phyloP scores from a whole-genome alignment of 2,329 filamentous ascomycete genomes.

The Cercospora nicotianae region DNA sequence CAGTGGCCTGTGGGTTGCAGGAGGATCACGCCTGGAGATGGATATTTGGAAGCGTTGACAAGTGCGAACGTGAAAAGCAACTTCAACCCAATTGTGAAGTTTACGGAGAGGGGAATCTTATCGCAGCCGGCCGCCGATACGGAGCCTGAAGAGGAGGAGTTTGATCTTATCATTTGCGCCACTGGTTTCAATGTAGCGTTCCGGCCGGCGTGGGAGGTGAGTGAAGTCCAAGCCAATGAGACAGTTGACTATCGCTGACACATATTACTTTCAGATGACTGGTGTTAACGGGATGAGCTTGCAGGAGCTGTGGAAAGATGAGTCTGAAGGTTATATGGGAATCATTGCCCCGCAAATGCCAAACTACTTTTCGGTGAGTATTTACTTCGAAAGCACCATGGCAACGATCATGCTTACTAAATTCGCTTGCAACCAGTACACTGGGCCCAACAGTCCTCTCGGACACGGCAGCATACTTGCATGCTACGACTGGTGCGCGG shows the following conservation, averaged over 20 bases:
- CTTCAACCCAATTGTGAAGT: conserved; percentile 14
- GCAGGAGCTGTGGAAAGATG: conserved; percentile 26
- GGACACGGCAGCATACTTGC: conserved; percentile 16
- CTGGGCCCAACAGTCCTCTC: conserved; percentile 20
- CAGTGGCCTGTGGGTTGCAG: conserved; percentile 22
- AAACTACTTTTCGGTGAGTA: conserved; percentile 30
- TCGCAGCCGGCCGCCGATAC: conserved; percentile 8
- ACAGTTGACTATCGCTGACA: no score
- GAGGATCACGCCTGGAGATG: conserved; percentile 18
- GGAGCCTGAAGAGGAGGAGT: conserved; percentile 29
- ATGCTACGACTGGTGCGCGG: neutral
- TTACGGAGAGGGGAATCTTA: conserved; percentile 17
- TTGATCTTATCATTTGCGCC: conserved; percentile 50
- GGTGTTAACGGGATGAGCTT: conserved; percentile 39
- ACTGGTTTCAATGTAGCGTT: conserved; percentile 45
- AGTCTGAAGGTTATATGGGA: conserved; percentile 29
- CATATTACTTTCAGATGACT: conserved; percentile 22
- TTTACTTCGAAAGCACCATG: neutral
- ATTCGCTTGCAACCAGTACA: conserved; percentile 1
- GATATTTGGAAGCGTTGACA: conserved; percentile 20
- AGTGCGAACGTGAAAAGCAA: conserved; percentile 18
- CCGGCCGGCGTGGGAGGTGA: conserved; percentile 33
- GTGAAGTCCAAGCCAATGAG: no score
- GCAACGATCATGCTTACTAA: neutral
- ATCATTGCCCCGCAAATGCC: conserved; percentile 31